These are phyloP conservation scores for Hibiscus trionum DNA, from an alignment of 345 rosid genomes.

Conservation along the genomic window DNA sequence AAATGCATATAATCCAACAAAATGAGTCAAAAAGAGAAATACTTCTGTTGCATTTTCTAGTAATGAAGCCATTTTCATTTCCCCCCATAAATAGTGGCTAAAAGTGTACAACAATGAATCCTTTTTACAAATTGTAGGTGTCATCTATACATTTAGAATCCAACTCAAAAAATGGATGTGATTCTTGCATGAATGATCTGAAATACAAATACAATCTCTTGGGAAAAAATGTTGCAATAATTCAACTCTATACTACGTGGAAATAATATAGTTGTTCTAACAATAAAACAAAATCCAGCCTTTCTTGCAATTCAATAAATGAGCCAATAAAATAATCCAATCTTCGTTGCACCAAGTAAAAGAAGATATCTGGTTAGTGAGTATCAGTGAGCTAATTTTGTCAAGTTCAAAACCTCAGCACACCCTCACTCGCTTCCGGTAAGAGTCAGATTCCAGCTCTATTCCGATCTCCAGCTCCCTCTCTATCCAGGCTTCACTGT, in stretches of 20 bases:
- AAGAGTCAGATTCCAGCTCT: slow-evolving; percentile 20
- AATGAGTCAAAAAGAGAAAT: not conserved
- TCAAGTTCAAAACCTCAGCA: not conserved
- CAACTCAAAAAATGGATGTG: not conserved
- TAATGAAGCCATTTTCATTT: not conserved
- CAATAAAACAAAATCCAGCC: not conserved
- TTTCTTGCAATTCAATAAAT: not conserved
- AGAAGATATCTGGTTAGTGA: not conserved
- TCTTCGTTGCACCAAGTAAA: not conserved
- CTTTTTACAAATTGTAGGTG: not conserved
- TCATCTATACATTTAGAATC: not conserved
- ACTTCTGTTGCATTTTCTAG: not conserved
- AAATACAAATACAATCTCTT: not conserved
- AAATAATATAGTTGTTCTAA: not conserved
- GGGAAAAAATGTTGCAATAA: not conserved
- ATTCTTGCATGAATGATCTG: not conserved
- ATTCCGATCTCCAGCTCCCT: slow-evolving; percentile 29
- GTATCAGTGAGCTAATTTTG: not conserved
- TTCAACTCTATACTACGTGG: not conserved
- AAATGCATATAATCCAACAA: too few relatives aligned
- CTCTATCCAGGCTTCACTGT: slow-evolving; percentile 28
- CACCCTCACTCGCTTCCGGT: slow-evolving; percentile 4
- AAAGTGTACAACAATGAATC: not conserved
- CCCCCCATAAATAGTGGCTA: not conserved
- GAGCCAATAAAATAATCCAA: not conserved